phyloP scores from a whole-genome alignment of 768 basidiomycete genomes.

The Phylloporus scabripes region DNA sequence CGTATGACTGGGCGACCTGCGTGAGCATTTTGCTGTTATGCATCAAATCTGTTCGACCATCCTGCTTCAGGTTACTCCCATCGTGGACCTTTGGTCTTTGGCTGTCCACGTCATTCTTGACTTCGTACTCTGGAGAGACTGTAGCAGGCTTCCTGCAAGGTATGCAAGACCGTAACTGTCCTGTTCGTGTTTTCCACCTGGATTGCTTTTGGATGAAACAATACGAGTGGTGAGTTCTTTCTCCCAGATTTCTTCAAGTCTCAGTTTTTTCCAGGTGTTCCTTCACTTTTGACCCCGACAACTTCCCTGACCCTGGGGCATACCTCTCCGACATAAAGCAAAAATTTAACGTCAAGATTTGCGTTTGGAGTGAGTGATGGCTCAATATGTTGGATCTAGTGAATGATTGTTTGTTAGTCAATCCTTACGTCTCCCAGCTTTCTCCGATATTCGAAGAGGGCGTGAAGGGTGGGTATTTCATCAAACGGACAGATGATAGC shows the following conservation, averaged over 20 bases:
- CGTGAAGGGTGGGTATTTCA: constrained; percentile 60
- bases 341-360: constrained; percentile 64
- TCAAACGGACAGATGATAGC: constrained; percentile 61
- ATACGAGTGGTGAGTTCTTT: constrained; percentile 50
- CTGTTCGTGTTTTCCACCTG: constrained; percentile 67
- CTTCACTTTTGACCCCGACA: constrained; percentile 72
- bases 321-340: constrained; percentile 57
- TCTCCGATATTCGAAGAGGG: constrained; percentile 69
- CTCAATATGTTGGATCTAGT: not conserved
- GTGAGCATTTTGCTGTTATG: constrained; percentile 1
- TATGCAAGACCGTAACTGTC: constrained; percentile 58
- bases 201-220: constrained; percentile 78
- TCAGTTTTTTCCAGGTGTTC: constrained; percentile 46
- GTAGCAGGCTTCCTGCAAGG: constrained; percentile 67
- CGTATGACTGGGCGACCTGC: constrained; percentile 19
- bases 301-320: constrained; percentile 66
- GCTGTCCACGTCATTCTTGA: constrained; percentile 74
- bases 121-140: constrained; percentile 61
- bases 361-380: constrained; percentile 55
- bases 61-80: constrained; percentile 49
- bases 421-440: constrained; percentile 67
- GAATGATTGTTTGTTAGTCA: constrained; percentile 39
- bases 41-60: not conserved
- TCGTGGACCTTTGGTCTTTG: constrained; percentile 75
- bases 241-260: not conserved